Conservation (phyloP, 257 asterid species). For the Penstemon barbatus region DNA sequence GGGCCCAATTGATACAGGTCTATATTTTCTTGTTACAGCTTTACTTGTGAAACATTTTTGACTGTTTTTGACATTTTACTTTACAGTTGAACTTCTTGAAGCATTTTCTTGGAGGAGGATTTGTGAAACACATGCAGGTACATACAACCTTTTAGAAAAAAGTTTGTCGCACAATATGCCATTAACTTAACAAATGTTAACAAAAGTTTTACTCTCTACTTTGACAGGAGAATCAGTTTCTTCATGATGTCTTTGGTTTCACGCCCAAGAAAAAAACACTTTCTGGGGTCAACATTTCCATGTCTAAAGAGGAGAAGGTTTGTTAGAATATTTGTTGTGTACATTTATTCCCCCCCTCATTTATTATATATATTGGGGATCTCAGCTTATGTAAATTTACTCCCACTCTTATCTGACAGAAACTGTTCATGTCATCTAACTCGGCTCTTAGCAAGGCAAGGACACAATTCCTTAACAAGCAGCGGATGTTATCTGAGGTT, state of each 20-base stretch:
- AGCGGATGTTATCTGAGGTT: conserved; percentile 75
- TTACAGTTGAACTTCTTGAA: conserved; percentile 79
- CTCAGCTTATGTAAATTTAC: not conserved
- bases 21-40: conserved; percentile 12
- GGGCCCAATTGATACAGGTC: conserved; percentile 88
- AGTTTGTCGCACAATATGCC: not conserved
- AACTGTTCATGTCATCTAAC: conserved; percentile 76
- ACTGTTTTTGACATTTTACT: conserved; percentile 11
- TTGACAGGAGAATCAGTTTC: conserved; percentile 80
- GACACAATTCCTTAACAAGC: conserved; percentile 77
- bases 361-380: too few species aligned
- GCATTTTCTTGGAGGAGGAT: conserved; percentile 97
- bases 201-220: not conserved
- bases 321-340: not conserved
- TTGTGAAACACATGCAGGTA: conserved; percentile 97
- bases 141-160: not conserved
- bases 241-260: conserved; percentile 83
- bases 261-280: conserved; percentile 57
- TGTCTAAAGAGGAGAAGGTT: conserved; percentile 75
- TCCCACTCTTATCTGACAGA: conserved; percentile 39
- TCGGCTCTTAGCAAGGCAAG: conserved; percentile 80
- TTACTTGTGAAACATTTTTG: not conserved
- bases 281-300: conserved; percentile 47
- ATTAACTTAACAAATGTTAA: not conserved
- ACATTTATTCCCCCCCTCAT: not conserved